phyloP scores from a whole-genome alignment of 208 protist species.

The Wallacemonas rigidus region DNA sequence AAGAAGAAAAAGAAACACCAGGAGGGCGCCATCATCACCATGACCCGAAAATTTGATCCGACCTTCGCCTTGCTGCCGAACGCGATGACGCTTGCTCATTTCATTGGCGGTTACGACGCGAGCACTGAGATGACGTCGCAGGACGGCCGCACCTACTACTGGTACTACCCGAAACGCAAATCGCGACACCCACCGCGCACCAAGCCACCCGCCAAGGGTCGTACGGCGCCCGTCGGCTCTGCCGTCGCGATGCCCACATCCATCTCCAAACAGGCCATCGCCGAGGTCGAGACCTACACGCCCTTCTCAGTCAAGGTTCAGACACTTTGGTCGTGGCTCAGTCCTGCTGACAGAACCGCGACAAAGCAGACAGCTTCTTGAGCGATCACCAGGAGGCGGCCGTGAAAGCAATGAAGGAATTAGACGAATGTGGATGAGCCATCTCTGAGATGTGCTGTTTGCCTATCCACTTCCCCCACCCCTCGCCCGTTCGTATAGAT shows the following conservation, averaged over 20 bases:
- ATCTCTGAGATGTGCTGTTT: no score
- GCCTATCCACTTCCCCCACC: no score
- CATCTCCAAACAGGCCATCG: not conserved
- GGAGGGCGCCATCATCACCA: constrained; percentile 7
- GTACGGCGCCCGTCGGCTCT: not conserved
- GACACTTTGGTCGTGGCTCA: constrained; percentile 11
- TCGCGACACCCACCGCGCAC: not conserved
- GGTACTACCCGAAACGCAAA: constrained; percentile 17
- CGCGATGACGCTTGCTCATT: constrained; percentile 26
- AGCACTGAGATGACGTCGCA: constrained; percentile 1
- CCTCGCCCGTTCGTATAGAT: no score
- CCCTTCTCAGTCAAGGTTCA: constrained; percentile 7
- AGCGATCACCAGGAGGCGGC: no score
- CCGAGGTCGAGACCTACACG: not conserved
- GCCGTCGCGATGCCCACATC: not conserved
- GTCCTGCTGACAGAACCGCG: not conserved
- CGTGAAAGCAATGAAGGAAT: no score
- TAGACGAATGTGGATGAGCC: no score
- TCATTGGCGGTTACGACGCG: constrained; percentile 22
- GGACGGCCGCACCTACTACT: constrained; percentile 13
- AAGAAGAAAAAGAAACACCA: constrained; percentile 19
- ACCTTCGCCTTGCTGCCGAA: constrained; percentile 31
- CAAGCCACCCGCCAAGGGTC: not conserved
- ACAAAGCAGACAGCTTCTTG: not conserved
- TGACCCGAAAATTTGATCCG: constrained; percentile 27